A percentile compares a stretch with the other conserved stretches of the same genome.
Conservation (phyloP, 2,329 filamentous ascomycete species). For the Aspergillus niger region DNA sequence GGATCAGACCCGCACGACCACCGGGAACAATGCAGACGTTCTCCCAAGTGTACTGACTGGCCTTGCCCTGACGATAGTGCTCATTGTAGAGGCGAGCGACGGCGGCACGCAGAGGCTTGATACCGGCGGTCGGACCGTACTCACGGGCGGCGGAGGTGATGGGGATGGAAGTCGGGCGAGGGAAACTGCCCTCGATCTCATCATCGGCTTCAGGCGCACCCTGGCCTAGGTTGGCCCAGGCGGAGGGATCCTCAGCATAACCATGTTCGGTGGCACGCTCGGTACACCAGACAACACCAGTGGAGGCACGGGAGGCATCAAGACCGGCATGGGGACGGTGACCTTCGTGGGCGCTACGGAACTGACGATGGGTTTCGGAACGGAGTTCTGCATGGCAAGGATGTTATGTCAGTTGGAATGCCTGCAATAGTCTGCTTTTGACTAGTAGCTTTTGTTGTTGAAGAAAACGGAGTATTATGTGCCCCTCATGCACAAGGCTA, state of each 20-base stretch:
- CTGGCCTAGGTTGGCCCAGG: slow-evolving; percentile 93
- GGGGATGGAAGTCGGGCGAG: slow-evolving; percentile 75
- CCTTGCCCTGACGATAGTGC: slow-evolving; percentile 83
- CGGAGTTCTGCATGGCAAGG: slow-evolving; percentile 62
- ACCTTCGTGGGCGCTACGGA: slow-evolving; percentile 85
- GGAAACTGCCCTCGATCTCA: slow-evolving; percentile 86
- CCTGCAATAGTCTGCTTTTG: too few relatives aligned
- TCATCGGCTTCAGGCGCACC: slow-evolving; percentile 93
- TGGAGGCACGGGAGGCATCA: slow-evolving; percentile 82
- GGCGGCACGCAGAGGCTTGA: slow-evolving; percentile 84
- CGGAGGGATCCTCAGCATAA: slow-evolving; percentile 75
- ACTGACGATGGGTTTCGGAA: slow-evolving; percentile 84
- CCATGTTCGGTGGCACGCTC: slow-evolving; percentile 81
- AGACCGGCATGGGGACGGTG: slow-evolving; percentile 89
- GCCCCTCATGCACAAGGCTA: neutral
- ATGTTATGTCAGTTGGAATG: slow-evolving; percentile 5
- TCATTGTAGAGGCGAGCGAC: slow-evolving; percentile 92
- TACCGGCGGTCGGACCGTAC: slow-evolving; percentile 92
- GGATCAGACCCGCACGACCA: slow-evolving; percentile 86
- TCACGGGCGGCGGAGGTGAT: slow-evolving; percentile 78
- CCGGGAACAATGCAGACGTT: slow-evolving; percentile 96
- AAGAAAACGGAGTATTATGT: neutral
- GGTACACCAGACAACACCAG: slow-evolving; percentile 82
- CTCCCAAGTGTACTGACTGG: slow-evolving; percentile 92
- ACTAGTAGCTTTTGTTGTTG: neutral